Conservation (phyloP, 805 yeast genomes). For the Diddensiella caesifluorescens region DNA sequence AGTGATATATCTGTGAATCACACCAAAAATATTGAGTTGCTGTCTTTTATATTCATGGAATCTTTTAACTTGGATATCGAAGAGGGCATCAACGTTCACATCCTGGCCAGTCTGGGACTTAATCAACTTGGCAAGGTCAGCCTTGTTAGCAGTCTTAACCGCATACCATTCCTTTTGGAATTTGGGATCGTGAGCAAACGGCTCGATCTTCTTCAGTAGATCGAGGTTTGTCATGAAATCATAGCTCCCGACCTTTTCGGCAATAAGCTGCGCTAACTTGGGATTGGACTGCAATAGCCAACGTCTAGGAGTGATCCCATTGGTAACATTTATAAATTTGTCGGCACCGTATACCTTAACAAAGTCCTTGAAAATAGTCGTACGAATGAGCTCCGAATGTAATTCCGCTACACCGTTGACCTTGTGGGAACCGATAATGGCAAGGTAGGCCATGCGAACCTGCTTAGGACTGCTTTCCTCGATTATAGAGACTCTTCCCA, state of each 20-base stretch:
- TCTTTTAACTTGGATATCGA: slow-evolving; percentile 90
- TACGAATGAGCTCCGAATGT: slow-evolving; percentile 84
- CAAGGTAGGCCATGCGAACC: slow-evolving; percentile 87
- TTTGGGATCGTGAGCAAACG: slow-evolving; percentile 58
- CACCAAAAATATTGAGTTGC: slow-evolving; percentile 87
- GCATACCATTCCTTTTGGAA: slow-evolving; percentile 68
- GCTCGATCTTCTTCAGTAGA: slow-evolving; percentile 59
- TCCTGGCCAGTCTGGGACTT: slow-evolving; percentile 56
- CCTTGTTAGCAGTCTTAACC: slow-evolving; percentile 67
- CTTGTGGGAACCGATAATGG: slow-evolving; percentile 86
- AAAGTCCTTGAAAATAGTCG: slow-evolving; percentile 86
- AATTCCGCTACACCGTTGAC: slow-evolving; percentile 96
- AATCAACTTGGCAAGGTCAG: slow-evolving; percentile 58
- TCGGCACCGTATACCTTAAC: slow-evolving; percentile 76
- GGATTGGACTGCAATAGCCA: slow-evolving; percentile 96
- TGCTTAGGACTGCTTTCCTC: slow-evolving; percentile 79
- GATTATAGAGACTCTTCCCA: slow-evolving; percentile 71
- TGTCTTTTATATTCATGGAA: slow-evolving; percentile 96
- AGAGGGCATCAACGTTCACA: slow-evolving; percentile 67
- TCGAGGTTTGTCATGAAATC: slow-evolving; percentile 65
- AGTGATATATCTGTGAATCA: slow-evolving; percentile 72
- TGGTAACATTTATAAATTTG: slow-evolving; percentile 86
- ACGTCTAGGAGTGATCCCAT: slow-evolving; percentile 94
- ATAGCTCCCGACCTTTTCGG: slow-evolving; percentile 56
- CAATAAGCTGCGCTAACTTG: slow-evolving; percentile 63